Conservation (phyloP, 2,329 filamentous ascomycete genomes). For the Bipolaris sorokiniana region DNA sequence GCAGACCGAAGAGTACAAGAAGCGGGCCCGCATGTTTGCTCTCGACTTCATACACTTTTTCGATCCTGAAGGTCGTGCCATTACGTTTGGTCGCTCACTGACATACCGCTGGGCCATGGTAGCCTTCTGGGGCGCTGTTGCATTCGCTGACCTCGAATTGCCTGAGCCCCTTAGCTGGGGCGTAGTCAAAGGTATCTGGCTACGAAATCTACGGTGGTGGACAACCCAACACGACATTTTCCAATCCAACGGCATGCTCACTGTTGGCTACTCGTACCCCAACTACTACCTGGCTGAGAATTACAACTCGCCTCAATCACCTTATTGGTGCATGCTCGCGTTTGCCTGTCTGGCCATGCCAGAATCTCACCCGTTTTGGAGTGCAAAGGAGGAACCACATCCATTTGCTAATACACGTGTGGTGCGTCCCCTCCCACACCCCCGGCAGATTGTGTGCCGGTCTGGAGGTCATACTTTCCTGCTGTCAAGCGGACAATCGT, state of each 20-base stretch:
- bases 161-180: constrained; percentile 77
- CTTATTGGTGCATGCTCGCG: constrained; percentile 81
- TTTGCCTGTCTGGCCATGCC: constrained; percentile 77
- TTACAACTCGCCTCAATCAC: constrained; percentile 75
- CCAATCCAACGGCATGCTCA: constrained; percentile 75
- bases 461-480: constrained; percentile 78
- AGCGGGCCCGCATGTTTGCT: constrained; percentile 69
- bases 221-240: constrained; percentile 76
- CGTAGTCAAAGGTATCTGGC: constrained; percentile 75
- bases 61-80: constrained; percentile 71
- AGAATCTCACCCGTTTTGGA: constrained; percentile 76
- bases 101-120: constrained; percentile 86
- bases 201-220: constrained; percentile 81
- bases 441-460: constrained; percentile 74
- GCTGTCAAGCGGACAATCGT: constrained; percentile 74
- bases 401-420: constrained; percentile 62
- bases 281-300: constrained; percentile 85
- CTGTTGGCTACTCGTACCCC: constrained; percentile 77
- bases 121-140: constrained; percentile 81
- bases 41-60: constrained; percentile 78
- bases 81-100: constrained; percentile 78
- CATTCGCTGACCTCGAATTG: constrained; percentile 75
- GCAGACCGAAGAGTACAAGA: constrained; percentile 71
- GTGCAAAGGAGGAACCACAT: constrained; percentile 67
- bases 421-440: constrained; percentile 68